These are phyloP conservation scores for Penicillium ochrochloron DNA, from an alignment of 495 filamentous ascomycete species.

Conservation along the genomic window DNA sequence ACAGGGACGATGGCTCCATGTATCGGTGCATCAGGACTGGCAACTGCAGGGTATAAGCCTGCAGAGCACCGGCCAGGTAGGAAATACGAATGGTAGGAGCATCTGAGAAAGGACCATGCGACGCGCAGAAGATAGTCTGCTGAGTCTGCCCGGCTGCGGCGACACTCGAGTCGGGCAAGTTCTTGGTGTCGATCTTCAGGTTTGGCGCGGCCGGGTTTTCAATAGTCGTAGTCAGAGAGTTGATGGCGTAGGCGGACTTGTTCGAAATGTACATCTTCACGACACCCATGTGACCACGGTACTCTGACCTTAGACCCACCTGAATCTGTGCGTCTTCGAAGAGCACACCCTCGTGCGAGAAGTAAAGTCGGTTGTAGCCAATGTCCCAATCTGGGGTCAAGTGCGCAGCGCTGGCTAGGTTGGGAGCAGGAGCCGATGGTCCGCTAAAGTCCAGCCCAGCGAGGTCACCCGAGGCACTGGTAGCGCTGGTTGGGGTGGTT, in stretches of 20 bases:
- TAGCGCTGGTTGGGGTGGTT: slow-evolving; percentile 27
- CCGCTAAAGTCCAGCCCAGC: slow-evolving; percentile 78
- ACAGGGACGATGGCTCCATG: slow-evolving; percentile 86
- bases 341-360: slow-evolving; percentile 80
- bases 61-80: slow-evolving; percentile 90
- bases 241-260: slow-evolving; percentile 80
- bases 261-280: slow-evolving; percentile 95
- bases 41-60: slow-evolving; percentile 89
- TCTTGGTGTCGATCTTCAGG: slow-evolving; percentile 82
- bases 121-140: slow-evolving; percentile 92
- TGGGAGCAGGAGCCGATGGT: slow-evolving; percentile 64
- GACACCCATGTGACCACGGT: slow-evolving; percentile 90
- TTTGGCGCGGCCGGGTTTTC: slow-evolving; percentile 75
- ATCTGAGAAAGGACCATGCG: slow-evolving; percentile 78
- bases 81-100: slow-evolving; percentile 91
- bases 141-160: slow-evolving; percentile 77
- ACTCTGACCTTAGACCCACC: slow-evolving; percentile 90
- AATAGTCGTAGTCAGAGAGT: slow-evolving; percentile 90
- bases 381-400: slow-evolving; percentile 92
- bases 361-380: slow-evolving; percentile 84
- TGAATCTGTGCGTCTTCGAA: slow-evolving; percentile 96
- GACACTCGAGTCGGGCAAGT: slow-evolving; percentile 83
- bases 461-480: slow-evolving; percentile 62
- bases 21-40: slow-evolving; percentile 92
- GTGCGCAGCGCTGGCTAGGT: slow-evolving; percentile 90